phyloP scores from a whole-genome alignment of 1,139 yeast species.

The Pneumocystis carinii region DNA sequence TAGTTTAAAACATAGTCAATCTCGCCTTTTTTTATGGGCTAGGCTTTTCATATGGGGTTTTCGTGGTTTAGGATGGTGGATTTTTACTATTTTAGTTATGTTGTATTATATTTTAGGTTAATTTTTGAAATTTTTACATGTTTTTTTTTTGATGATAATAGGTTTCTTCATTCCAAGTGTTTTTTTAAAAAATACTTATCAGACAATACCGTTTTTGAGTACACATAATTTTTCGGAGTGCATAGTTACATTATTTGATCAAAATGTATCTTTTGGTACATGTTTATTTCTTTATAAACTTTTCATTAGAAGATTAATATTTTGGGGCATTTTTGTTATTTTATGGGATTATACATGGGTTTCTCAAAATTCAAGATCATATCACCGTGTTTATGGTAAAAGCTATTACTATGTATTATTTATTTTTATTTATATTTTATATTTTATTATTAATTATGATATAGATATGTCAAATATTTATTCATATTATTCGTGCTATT shows the following conservation, averaged over 20 bases:
- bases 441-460: background rate
- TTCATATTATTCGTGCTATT: background rate
- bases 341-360: background rate
- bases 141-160: background rate
- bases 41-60: constrained; percentile 9
- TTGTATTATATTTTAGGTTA: constrained; percentile 10
- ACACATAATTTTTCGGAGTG: background rate
- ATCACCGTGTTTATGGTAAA: background rate
- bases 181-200: background rate
- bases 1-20: background rate
- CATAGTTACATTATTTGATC: background rate
- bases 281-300: background rate
- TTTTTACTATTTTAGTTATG: constrained; percentile 2
- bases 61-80: constrained; percentile 13
- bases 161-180: background rate
- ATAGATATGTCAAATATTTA: background rate
- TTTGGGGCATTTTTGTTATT: background rate
- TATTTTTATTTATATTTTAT: background rate
- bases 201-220: background rate
- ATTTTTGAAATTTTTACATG: background rate
- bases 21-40: background rate
- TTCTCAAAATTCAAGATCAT: background rate
- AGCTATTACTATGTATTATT: background rate
- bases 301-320: background rate
- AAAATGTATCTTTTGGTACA: background rate